Evolutionary conservation across 176 grass and related monocot species (phyloP).

Genomic region (Oryza australiensis): DNA sequence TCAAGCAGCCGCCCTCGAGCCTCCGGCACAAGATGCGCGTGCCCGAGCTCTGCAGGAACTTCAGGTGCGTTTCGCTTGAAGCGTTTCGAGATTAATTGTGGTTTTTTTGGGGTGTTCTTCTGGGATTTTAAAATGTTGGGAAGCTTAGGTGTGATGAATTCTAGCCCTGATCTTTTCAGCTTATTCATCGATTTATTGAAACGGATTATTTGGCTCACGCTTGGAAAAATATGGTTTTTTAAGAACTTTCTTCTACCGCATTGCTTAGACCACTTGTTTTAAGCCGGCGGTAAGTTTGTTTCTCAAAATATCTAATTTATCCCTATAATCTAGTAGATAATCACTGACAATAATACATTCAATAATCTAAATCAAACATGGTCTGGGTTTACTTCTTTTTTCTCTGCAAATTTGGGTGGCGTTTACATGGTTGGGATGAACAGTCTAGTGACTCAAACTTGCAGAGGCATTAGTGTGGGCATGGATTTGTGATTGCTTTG

Average conservation of each 20-base stretch:
- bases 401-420: neutral
- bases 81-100: neutral
- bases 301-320: too few relatives aligned
- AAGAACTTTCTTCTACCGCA: too few relatives aligned
- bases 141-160: neutral
- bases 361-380: too few relatives aligned
- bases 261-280: too few relatives aligned
- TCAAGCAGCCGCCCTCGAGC: conserved; percentile 78
- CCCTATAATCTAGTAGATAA: too few relatives aligned
- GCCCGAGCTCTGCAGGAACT: conserved; percentile 92
- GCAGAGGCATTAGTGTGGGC: neutral
- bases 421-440: neutral
- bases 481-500: neutral
- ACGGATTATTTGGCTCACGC: too few relatives aligned
- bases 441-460: neutral
- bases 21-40: conserved; percentile 95
- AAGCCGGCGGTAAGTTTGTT: too few relatives aligned
- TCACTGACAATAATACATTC: too few relatives aligned
- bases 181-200: too few relatives aligned
- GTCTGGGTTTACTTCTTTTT: neutral
- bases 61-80: conserved; percentile 54
- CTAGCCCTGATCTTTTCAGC: too few relatives aligned
- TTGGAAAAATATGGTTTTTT: too few relatives aligned
- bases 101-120: neutral
- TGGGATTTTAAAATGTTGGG: neutral